Evolutionary conservation across 768 basidiomycete genomes (phyloP), one percentile per base, ranked within the genome.

Genomic region (Pholiota conissans): DNA sequence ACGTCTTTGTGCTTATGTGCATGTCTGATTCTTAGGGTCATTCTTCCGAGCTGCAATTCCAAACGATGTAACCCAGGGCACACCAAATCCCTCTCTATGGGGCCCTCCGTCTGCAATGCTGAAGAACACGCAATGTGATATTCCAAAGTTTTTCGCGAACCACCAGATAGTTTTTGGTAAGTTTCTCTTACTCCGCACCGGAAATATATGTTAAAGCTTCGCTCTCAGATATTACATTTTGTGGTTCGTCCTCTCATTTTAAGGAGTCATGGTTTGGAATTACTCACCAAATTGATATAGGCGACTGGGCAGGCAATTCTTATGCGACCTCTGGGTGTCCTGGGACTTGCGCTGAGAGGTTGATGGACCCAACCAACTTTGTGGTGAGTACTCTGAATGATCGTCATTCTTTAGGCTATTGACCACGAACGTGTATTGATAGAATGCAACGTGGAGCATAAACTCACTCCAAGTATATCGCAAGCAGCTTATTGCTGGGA

Each of bases 381-480:
- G 84, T 81, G 64, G 90, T 86, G 73, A 42, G 87, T 72, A 26
- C n/a, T 40, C 35, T 37, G 35, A 53, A 55, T 49, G 32, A 20
- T 22, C 18, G 46, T 39, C 5, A 51, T 28, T 54, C 18, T 29
- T 37, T 32, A 34, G 26, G 34, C 26, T 28, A 11, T 27, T 42
- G 42, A 55, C 34, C 22, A 37, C 49, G 18, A 28, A n/a, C 18
- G n/a, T n/a, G 26, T 28, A 14, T 16, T 55, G 27, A 32, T 58
- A 91, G 90, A 91, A 92, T 67, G 89, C 91, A 2, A 83, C 85
- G 0, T 93, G 91, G 91, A 84, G 78, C 58, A 92, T 93, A 69
- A 93, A 92, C 67, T 84, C 76, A 9, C 76, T 93, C 49, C 88
- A 89, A 67, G 85, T 91, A n/a, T 93, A 90, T 71, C 78, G 77